These are phyloP conservation scores for Polygonum maritimum DNA, from an alignment of 148 eudicot species.

Conservation along the genomic window DNA sequence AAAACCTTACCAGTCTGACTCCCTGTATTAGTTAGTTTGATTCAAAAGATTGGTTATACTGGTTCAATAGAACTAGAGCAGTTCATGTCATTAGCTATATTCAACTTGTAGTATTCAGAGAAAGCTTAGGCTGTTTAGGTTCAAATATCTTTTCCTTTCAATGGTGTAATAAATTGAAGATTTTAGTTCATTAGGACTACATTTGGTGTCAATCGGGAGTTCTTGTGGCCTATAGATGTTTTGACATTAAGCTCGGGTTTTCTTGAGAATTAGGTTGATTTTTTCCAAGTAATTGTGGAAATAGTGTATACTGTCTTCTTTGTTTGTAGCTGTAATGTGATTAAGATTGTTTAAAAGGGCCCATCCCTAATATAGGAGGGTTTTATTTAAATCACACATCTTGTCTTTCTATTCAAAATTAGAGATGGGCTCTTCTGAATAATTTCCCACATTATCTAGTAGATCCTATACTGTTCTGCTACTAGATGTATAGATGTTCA, in stretches of 20 bases:
- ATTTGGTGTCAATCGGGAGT: not conserved
- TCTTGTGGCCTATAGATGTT: not conserved
- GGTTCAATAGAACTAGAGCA: not conserved
- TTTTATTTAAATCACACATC: not conserved
- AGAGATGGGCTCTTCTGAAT: too few relatives aligned
- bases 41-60: not conserved
- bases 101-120: not conserved
- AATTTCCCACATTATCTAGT: not conserved
- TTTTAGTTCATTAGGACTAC: not conserved
- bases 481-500: not conserved
- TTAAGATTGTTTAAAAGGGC: not conserved
- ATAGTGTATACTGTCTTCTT: not conserved
- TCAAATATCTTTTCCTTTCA: not conserved
- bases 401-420: not conserved
- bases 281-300: not conserved
- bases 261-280: not conserved
- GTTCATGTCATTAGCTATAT: not conserved
- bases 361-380: not conserved
- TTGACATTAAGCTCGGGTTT: not conserved
- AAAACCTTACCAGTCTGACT: not conserved
- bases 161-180: not conserved
- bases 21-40: not conserved
- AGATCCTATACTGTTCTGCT: not conserved
- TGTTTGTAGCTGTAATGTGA: not conserved
- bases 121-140: not conserved